Evolutionary conservation across 805 yeast genomes (phyloP).

Genomic region (Monosporozyma siamensis): DNA sequence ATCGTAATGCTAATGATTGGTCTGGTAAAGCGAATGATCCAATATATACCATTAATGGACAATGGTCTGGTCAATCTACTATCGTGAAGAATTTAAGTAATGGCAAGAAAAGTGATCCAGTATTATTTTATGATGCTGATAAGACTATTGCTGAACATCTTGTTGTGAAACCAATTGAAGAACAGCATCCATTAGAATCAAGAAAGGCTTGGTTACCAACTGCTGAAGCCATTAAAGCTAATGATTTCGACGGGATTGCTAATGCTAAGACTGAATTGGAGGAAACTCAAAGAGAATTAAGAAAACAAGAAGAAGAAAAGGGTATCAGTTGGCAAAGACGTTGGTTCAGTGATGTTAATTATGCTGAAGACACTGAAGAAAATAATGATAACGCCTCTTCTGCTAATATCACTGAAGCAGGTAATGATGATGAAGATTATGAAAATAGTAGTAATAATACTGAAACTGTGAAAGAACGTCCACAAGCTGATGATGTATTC

Average conservation of each 20-base stretch:
- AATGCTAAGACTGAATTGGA: conserved; percentile 73
- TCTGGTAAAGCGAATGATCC: conserved; percentile 48
- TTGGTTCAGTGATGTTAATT: conserved; percentile 62
- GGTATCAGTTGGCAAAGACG: conserved; percentile 69
- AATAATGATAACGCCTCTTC: conserved; percentile 1
- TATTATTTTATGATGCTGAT: conserved; percentile 56
- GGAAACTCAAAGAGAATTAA: conserved; percentile 74
- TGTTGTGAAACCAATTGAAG: conserved; percentile 68
- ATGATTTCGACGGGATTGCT: conserved; percentile 71
- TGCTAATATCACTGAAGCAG: conserved; percentile 12
- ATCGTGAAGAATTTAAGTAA: conserved; percentile 43
- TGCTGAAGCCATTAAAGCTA: conserved; percentile 72
- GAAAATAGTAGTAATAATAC: conserved; percentile 4
- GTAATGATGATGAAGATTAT: background rate
- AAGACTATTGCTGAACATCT: conserved; percentile 47
- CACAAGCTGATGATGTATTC: conserved; percentile 32
- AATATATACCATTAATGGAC: conserved; percentile 75
- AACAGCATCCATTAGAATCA: conserved; percentile 75
- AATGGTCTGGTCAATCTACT: conserved; percentile 81
- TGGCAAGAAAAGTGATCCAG: conserved; percentile 9
- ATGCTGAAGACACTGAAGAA: conserved; percentile 22
- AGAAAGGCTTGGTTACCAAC: conserved; percentile 91
- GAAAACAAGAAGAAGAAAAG: conserved; percentile 61
- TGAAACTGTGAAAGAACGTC: conserved; percentile 13
- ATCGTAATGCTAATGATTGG: conserved; percentile 42